Base-by-base conservation (phyloP, 2,329 filamentous ascomycete species). In the Microdochium nivale region DNA sequence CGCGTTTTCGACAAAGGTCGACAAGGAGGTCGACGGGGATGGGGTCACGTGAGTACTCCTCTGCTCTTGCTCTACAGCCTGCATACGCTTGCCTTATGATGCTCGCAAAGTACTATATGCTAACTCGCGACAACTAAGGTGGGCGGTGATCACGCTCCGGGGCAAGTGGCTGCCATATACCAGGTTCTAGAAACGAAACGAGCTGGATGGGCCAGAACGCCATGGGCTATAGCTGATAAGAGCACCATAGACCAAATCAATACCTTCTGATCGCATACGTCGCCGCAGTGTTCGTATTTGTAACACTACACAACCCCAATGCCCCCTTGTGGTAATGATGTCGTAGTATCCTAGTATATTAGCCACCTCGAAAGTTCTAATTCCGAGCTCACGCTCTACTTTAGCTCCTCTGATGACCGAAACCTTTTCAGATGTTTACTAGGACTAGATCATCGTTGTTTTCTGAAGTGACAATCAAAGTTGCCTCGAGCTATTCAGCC, bases 11-110 rank as follows among this genome's bases (percentile, higher is more conserved):
- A 95, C 90, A 0, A 90, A 90, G 64, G 87, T 97, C 2, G 90
- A 96, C 67, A 95, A 95, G 79, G 92, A 97, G 79, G 84, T 85
- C 1, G 92, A 96, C 66, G 83, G 87, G 54, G 81, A 88, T 61
- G 91, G 90, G 3, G 79, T 81, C 50, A 76, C 86, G 58, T 66
- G 52, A 61, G 64, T 65, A 5, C 14, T 21, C 44, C n/a, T 11
- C 25, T 43, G 32, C 14, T 23, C 21, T 23, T 19, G 14, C 40
- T 3, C 19, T 11, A 8, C 19, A 5, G 19, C 14, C 8, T n/a
- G 16, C 11, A 27, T 3, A 11, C 3, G 7, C 47, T 37, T 21
- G 23, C 33, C 50, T 49, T 9, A n/a, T 11, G n/a, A 44, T 21
- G 9, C 10, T 24, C 5, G 9, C n/a, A n/a, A n/a, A n/a, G n/a